phyloP scores from a whole-genome alignment of 345 rosid genomes.

The Streptanthus diversifolius region DNA sequence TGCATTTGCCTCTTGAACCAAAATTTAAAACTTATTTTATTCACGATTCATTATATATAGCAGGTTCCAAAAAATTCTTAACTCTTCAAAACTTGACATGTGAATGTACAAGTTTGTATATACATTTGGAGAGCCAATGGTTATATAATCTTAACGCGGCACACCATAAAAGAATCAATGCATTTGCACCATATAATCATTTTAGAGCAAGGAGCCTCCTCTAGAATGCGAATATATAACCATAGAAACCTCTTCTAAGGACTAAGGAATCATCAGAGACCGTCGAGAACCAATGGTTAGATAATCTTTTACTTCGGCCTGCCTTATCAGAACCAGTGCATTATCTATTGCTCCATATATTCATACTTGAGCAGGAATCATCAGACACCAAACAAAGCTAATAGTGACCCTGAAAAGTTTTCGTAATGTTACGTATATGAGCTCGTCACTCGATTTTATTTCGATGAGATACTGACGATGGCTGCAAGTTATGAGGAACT shows the following conservation, averaged over 20 bases:
- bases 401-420: background rate
- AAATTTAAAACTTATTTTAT: background rate
- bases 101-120: background rate
- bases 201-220: background rate
- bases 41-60: background rate
- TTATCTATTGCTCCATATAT: too few species aligned
- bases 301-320: too few species aligned
- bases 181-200: background rate
- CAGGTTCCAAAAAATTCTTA: background rate
- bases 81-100: background rate
- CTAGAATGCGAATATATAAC: background rate
- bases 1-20: constrained; percentile 12
- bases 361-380: too few species aligned
- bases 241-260: background rate
- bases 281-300: background rate
- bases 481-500: too few species aligned
- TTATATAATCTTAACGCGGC: background rate
- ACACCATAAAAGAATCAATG: background rate
- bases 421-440: too few species aligned
- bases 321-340: too few species aligned
- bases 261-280: background rate
- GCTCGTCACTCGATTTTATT: too few species aligned
- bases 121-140: background rate
- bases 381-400: too few species aligned
- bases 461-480: too few species aligned